phyloP scores from a whole-genome alignment of 192 early-diverging fungal genomes.

The Funneliformis mosseae region DNA sequence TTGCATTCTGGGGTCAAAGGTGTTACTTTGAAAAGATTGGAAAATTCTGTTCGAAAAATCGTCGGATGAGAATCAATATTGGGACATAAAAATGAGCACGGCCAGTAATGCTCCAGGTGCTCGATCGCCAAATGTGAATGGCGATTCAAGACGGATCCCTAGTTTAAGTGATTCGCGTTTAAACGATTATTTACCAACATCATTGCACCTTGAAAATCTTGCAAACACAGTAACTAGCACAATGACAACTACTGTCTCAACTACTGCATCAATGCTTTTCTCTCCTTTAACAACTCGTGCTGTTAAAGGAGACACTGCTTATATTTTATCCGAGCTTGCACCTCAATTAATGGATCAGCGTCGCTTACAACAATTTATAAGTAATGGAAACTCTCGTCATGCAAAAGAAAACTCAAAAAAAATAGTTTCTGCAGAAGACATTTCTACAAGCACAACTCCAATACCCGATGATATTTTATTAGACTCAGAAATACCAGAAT shows the following conservation, averaged over 20 bases:
- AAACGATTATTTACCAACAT: conserved; percentile 19
- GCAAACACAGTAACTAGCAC: conserved; percentile 14
- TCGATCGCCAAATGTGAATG: neutral
- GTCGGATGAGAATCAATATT: neutral
- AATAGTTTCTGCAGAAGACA: conserved; percentile 32
- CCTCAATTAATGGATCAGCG: conserved; percentile 50
- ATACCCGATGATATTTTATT: conserved; percentile 42
- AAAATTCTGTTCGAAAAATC: neutral
- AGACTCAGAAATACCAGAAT: conserved; percentile 55
- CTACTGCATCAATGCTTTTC: conserved; percentile 50
- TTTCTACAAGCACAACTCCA: conserved; percentile 24
- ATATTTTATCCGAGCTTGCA: conserved; percentile 42
- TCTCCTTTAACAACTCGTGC: conserved; percentile 55
- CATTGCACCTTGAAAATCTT: conserved; percentile 14
- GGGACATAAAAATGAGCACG: neutral
- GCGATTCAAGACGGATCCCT: neutral
- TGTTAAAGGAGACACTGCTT: conserved; percentile 56
- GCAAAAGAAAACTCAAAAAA: conserved; percentile 27
- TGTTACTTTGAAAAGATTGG: too few relatives aligned
- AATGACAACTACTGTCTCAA: conserved; percentile 16
- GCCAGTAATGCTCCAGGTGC: neutral
- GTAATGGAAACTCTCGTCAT: conserved; percentile 36
- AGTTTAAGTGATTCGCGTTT: neutral
- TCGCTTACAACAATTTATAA: conserved; percentile 49
- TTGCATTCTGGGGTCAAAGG: too few relatives aligned